Base-by-base conservation (phyloP, 192 early-diverging fungal species). In the Gonapodya sp. region DNA sequence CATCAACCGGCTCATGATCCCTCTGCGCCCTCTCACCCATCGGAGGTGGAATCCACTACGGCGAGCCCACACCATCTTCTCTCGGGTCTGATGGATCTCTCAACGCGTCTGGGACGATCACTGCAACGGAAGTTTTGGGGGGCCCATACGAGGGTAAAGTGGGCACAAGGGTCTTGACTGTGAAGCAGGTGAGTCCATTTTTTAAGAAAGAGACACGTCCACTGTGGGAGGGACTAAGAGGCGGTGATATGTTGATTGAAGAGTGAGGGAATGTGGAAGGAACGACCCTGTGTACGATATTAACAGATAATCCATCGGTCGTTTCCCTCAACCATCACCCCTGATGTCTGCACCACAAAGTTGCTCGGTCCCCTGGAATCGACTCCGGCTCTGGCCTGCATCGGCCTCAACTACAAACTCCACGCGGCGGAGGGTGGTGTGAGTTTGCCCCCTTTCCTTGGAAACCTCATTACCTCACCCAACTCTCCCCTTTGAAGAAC, bases 321-420 rank as follows among this genome's bases (percentile, higher is more conserved):
- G 46, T 8, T 24, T 64, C 24, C 24, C 24, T 64, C 46, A 24
- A 24, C 46, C 46, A 8, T 16, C 24, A 16, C 46, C 46, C 8
- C 24, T 24, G 46, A 8, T 64, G 46, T 16, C 46, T 8, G 24
- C 8, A 64, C 24, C 8, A 64, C 8, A 24, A 64, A 88, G 87
- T 37, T 89, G 32, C 83, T 91, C 18, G 81, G 89, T 0, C 90
- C 90, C 8, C 33, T 90, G 18, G 73, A 79, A 1, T 73, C 78
- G 2, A 35, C 37, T 31, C 78, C 37, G 1, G 79, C 82, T 35
- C 83, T 91, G 80, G 84, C 88, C 24, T 87, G 91, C 74, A 89
- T 92, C 35, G 91, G 91, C 0, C 82, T 92, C 37, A 92, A 92
- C 79, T 92, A 92, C 82, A 82, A 81, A 0, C 82, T 83, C 35